Conservation (phyloP, 257 asterid genomes). For the Salvia hispanica region DNA sequence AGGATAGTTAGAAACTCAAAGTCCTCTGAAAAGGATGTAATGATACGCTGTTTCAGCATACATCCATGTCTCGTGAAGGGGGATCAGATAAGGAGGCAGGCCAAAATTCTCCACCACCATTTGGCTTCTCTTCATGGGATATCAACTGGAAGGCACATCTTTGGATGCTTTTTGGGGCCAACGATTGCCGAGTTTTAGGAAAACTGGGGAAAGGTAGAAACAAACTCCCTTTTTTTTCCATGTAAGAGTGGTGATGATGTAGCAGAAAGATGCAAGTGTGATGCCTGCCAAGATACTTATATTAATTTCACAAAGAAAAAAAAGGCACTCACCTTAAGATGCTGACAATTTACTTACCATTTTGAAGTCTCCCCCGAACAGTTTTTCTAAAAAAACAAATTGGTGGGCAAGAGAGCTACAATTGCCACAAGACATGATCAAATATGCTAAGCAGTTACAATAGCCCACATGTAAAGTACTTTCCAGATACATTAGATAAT, state of each 20-base stretch:
- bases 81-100: conserved; percentile 89
- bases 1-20: conserved; percentile 72
- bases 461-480: neutral
- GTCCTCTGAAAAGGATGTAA: conserved; percentile 69
- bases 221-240: conserved; percentile 56
- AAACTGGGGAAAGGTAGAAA: conserved; percentile 43
- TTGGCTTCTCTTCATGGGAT: conserved; percentile 82
- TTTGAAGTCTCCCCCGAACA: neutral
- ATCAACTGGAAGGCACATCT: conserved; percentile 69
- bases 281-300: conserved; percentile 43
- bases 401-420: conserved; percentile 2
- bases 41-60: conserved; percentile 81
- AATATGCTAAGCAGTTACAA: conserved; percentile 7
- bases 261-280: conserved; percentile 46
- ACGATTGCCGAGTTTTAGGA: conserved; percentile 32
- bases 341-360: neutral
- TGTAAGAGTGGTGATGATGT: conserved; percentile 54
- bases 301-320: neutral
- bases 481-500: neutral
- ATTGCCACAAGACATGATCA: conserved; percentile 11
- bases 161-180: conserved; percentile 65
- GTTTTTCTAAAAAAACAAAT: neutral
- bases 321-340: neutral
- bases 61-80: conserved; percentile 94
- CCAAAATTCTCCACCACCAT: conserved; percentile 91